Base-by-base conservation (phyloP, 805 yeast species). In the Limtongia smithiae region DNA sequence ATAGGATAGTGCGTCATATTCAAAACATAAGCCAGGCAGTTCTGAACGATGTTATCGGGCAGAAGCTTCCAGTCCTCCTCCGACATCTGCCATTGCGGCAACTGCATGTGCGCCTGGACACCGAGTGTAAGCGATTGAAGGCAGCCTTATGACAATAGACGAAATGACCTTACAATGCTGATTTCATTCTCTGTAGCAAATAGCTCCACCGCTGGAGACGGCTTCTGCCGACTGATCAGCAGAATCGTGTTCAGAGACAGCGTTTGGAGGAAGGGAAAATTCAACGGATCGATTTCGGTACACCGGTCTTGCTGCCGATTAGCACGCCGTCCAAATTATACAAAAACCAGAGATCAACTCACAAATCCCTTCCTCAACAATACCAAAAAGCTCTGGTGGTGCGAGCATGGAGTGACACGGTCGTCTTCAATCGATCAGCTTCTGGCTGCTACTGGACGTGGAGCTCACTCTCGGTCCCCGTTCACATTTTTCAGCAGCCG, bases 311-410 rank as follows among this genome's bases (percentile, higher is more conserved):
- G 14, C n/a, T 11, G 36, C 18, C 32, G 33, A 70, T 22, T 18
- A 9, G 12, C 11, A 20, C 5, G 21, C 20, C 28, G 31, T 15
- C 28, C 9, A 6, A 25, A 25, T 9, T 25, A 9, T 25, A 7
- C 28, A 25, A 9, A 6, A 25, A 9, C 9, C 28, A 25, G 28
- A 9, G 4, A 8, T 43, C 3, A 11, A 61, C 72, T 31, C 53
- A 68, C 74, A 83, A 1, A 91, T 71, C 0, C 95, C 95, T 22
- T 83, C 82, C 67, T 93, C 97, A 3, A 90, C 96, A 27, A 88
- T 73, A 0, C 96, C 95, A 70, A 85, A 93, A 64, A 85, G 86
- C 41, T 88, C 91, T 0, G 98, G 97, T 1, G 96, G 95, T 0
- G 90, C 86, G 28, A 89, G 72, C 96, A 89, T 88, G n/a, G n/a